These are phyloP conservation scores for Leishmania amazonensis DNA, from an alignment of 208 protist genomes.

Conservation along the genomic window DNA sequence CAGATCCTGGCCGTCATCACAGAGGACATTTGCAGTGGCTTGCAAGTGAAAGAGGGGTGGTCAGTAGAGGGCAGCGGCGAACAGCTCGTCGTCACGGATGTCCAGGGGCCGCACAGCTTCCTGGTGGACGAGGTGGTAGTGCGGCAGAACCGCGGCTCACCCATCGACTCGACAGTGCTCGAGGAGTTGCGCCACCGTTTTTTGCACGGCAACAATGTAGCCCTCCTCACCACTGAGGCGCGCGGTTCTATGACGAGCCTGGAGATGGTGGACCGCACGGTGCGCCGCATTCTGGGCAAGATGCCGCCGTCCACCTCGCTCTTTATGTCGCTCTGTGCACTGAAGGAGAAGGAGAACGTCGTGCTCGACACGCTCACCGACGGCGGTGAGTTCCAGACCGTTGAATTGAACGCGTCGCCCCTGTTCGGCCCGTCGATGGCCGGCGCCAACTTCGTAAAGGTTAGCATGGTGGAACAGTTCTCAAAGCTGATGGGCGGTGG, in stretches of 20 bases:
- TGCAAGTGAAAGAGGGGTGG: slow-evolving; percentile 47
- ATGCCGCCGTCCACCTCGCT: slow-evolving; percentile 29
- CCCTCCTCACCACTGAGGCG: slow-evolving; percentile 49
- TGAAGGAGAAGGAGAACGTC: slow-evolving; percentile 26
- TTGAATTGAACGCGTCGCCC: slow-evolving; percentile 28
- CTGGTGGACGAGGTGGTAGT: slow-evolving; percentile 47
- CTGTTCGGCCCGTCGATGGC: slow-evolving; percentile 39
- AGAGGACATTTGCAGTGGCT: slow-evolving; percentile 30
- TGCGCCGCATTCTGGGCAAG: slow-evolving; percentile 42
- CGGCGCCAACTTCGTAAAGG: slow-evolving; percentile 28
- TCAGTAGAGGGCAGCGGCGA: slow-evolving; percentile 22
- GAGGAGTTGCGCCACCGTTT: slow-evolving; percentile 48
- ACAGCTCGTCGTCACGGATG: slow-evolving; percentile 44
- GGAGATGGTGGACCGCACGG: slow-evolving; percentile 54
- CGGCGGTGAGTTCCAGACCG: slow-evolving; percentile 21
- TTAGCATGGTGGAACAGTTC: slow-evolving; percentile 32
- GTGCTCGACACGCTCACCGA: slow-evolving; percentile 44
- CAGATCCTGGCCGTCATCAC: slow-evolving; percentile 51
- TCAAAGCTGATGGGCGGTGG: slow-evolving; percentile 29
- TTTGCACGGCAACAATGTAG: slow-evolving; percentile 51
- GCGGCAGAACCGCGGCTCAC: slow-evolving; percentile 31
- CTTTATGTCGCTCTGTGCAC: slow-evolving; percentile 43
- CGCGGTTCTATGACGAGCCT: slow-evolving; percentile 47
- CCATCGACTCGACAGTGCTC: slow-evolving; percentile 35
- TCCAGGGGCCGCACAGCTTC: slow-evolving; percentile 41